Conservation (phyloP, 495 filamentous ascomycete genomes). For the Neurospora tetraspora region DNA sequence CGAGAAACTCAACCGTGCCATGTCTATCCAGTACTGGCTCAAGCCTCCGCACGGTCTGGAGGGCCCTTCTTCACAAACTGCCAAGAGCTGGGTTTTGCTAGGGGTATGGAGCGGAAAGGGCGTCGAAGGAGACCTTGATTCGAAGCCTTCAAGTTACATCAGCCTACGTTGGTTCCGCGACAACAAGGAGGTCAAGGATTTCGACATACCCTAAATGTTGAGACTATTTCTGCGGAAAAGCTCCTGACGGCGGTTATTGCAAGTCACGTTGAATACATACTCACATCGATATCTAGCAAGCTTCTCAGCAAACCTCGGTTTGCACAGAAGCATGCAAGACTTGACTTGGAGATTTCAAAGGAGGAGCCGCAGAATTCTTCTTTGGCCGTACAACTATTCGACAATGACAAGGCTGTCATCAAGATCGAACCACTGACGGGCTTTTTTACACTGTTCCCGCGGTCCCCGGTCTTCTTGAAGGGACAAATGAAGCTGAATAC, state of each 20-base stretch:
- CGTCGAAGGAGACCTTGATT: slow-evolving; percentile 21
- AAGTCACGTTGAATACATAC: slow-evolving; percentile 56
- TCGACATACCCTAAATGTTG: slow-evolving; percentile 54
- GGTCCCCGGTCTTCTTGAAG: slow-evolving; percentile 26
- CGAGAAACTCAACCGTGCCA: slow-evolving; percentile 63
- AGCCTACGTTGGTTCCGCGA: slow-evolving; percentile 78
- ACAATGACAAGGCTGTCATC: slow-evolving; percentile 45
- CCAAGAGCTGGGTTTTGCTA: slow-evolving; percentile 86
- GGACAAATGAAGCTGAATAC: slow-evolving; percentile 45
- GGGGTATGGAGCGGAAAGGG: slow-evolving; percentile 58
- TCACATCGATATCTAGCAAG: slow-evolving; percentile 48
- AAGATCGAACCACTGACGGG: slow-evolving; percentile 60
- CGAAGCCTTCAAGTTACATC: slow-evolving; percentile 38
- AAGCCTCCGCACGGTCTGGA: slow-evolving; percentile 30
- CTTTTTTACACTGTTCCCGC: slow-evolving; percentile 41
- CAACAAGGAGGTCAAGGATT: slow-evolving; percentile 57
- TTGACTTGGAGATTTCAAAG: slow-evolving; percentile 43
- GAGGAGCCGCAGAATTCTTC: slow-evolving; percentile 54
- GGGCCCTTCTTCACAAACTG: slow-evolving; percentile 30
- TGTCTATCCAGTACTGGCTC: slow-evolving; percentile 87
- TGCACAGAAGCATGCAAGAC: slow-evolving; percentile 39
- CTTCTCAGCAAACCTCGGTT: slow-evolving; percentile 50
- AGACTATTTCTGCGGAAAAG: slow-evolving; percentile 57
- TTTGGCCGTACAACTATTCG: slow-evolving; percentile 58
- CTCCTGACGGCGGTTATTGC: slow-evolving; percentile 67